phyloP scores from a whole-genome alignment of 2,329 filamentous ascomycete genomes.

The Aspergillus latus region DNA sequence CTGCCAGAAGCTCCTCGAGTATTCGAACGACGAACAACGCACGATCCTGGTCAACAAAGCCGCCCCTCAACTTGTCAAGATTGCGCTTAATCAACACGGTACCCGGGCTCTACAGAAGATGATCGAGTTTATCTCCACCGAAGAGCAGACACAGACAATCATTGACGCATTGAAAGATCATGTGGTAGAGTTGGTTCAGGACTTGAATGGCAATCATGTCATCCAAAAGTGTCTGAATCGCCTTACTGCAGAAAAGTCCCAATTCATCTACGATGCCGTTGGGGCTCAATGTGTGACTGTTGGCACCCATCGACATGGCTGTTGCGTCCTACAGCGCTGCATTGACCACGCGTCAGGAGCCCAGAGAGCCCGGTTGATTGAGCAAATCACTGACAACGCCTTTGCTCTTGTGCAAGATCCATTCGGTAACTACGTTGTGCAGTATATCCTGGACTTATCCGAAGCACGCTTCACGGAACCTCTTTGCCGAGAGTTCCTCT shows the following conservation, averaged over 20 bases:
- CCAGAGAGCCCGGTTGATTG: constrained; percentile 84
- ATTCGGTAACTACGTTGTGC: constrained; percentile 97
- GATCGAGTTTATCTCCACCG: constrained; percentile 93
- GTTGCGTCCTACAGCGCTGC: constrained; percentile 95
- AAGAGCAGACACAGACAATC: constrained; percentile 81
- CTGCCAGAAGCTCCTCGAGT: constrained; percentile 96
- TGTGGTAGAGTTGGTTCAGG: constrained; percentile 93
- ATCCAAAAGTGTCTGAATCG: constrained; percentile 99
- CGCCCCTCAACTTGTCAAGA: constrained; percentile 80
- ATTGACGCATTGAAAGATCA: constrained; percentile 78
- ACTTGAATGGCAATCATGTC: constrained; percentile 97
- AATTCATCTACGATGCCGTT: constrained; percentile 97
- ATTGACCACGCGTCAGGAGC: constrained; percentile 92
- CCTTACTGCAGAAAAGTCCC: constrained; percentile 75
- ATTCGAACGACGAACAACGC: constrained; percentile 90
- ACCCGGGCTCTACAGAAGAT: constrained; percentile 98
- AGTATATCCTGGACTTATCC: constrained; percentile 95
- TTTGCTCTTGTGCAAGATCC: constrained; percentile 89
- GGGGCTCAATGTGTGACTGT: constrained; percentile 83
- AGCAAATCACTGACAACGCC: constrained; percentile 82
- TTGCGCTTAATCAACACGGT: constrained; percentile 95
- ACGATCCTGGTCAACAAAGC: constrained; percentile 91
- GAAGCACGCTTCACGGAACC: constrained; percentile 86
- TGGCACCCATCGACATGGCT: constrained; percentile 94
- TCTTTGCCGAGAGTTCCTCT: constrained; percentile 76